phyloP scores from a whole-genome alignment of 305 asterid species.

The Solanum chacoense region DNA sequence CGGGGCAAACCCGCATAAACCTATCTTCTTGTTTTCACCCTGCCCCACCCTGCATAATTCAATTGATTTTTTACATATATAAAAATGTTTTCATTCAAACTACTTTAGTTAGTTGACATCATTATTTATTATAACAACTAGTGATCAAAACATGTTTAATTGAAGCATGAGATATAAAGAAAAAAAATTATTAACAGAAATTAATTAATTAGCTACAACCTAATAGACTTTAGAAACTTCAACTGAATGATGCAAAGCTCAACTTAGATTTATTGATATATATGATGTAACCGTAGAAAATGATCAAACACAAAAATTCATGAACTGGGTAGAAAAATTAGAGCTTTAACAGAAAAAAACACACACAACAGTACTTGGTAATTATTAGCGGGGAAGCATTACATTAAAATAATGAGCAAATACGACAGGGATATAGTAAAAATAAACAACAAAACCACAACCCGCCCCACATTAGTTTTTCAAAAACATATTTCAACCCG shows the following conservation, averaged over 20 bases:
- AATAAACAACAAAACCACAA: neutral
- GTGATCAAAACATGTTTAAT: neutral
- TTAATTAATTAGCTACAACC: conserved; percentile 2
- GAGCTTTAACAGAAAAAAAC: neutral
- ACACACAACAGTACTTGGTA: neutral
- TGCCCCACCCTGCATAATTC: neutral
- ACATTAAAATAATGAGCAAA: neutral
- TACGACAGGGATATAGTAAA: neutral
- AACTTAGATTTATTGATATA: neutral
- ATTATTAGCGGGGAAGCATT: neutral
- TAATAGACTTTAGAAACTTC: neutral
- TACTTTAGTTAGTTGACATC: neutral
- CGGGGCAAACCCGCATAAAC: neutral
- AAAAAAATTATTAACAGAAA: neutral
- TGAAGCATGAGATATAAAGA: neutral
- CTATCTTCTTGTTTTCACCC: neutral
- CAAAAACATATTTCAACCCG: neutral
- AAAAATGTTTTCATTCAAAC: neutral
- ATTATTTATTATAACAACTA: neutral
- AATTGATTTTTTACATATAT: neutral
- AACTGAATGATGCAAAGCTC: neutral
- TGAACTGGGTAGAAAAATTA: neutral
- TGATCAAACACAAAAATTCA: neutral
- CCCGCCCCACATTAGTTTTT: neutral
- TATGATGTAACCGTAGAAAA: neutral